phyloP scores from a whole-genome alignment of 208 protist genomes.

The Leishmania lainsoni region DNA sequence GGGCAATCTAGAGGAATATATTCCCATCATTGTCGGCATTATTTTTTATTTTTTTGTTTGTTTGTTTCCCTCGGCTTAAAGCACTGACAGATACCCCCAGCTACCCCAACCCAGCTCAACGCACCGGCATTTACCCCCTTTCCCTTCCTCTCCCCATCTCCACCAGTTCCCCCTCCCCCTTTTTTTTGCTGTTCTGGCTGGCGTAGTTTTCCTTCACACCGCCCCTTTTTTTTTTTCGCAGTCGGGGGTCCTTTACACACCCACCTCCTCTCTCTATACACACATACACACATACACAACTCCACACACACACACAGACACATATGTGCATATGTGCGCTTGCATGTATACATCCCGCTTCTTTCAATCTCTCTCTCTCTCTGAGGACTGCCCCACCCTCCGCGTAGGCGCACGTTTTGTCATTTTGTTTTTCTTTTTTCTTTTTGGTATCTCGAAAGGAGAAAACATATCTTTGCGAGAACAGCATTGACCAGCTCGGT shows the following conservation, averaged over 20 bases:
- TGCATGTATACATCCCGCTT: background rate
- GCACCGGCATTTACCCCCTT: too few relatives aligned
- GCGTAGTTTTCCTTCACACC: background rate
- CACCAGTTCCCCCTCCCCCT: background rate
- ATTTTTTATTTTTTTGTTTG: background rate
- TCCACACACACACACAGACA: background rate
- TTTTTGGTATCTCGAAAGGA: too few relatives aligned
- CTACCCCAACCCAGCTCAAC: too few relatives aligned
- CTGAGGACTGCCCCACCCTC: too few relatives aligned
- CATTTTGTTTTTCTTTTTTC: too few relatives aligned
- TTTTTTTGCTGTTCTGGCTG: background rate
- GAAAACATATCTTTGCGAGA: too few relatives aligned
- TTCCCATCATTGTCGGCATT: background rate
- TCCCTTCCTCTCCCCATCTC: too few relatives aligned
- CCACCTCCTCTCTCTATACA: too few relatives aligned
- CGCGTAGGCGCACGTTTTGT: too few relatives aligned
- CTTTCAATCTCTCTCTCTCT: too few relatives aligned
- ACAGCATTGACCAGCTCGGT: too few relatives aligned
- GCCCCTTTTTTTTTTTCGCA: constrained; percentile 4
- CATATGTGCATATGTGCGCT: background rate
- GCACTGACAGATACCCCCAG: too few relatives aligned
- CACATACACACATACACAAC: background rate
- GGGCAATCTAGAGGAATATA: background rate
- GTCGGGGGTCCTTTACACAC: background rate
- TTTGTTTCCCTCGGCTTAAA: background rate